These are phyloP conservation scores for Pythium phragmiticola DNA, from an alignment of 352 stramenopile genomes.

Conservation along the genomic window DNA sequence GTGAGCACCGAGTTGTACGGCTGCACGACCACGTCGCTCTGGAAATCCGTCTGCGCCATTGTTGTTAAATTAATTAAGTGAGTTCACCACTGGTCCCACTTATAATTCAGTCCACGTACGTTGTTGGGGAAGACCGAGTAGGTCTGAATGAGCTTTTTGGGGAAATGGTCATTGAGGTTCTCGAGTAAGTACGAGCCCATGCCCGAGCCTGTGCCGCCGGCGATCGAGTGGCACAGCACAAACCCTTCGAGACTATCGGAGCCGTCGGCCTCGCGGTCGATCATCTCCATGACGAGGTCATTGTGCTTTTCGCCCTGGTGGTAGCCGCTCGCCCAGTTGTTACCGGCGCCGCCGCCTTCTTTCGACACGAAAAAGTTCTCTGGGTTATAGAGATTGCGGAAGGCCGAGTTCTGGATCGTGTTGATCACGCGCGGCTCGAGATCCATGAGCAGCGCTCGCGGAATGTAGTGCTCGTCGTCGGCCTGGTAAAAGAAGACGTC, in stretches of 20 bases:
- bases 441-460: slow-evolving; percentile 97
- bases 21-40: slow-evolving; percentile 98
- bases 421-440: slow-evolving; percentile 95
- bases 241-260: slow-evolving; percentile 97
- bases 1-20: slow-evolving; percentile 99
- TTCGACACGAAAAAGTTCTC: slow-evolving; percentile 98
- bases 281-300: slow-evolving; percentile 99
- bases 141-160: slow-evolving; percentile 99
- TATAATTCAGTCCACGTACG: slow-evolving; percentile 25
- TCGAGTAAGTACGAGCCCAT: slow-evolving; percentile 99
- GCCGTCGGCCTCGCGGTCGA: slow-evolving; percentile 96
- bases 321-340: slow-evolving; percentile 94
- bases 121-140: slow-evolving; percentile 99
- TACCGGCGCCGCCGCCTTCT: slow-evolving; percentile 89
- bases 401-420: slow-evolving; percentile 89
- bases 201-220: slow-evolving; percentile 97
- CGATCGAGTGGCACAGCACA: slow-evolving; percentile 98
- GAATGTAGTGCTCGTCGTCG: slow-evolving; percentile 99
- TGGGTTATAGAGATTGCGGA: slow-evolving; percentile 98
- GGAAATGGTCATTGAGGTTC: slow-evolving; percentile 99
- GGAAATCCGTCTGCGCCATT: slow-evolving; percentile 54
- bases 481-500: slow-evolving; percentile 99
- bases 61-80: background rate
- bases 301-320: slow-evolving; percentile 92
- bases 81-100: too few species aligned